phyloP scores from a whole-genome alignment of 345 rosid species.

The Populus simonii region DNA sequence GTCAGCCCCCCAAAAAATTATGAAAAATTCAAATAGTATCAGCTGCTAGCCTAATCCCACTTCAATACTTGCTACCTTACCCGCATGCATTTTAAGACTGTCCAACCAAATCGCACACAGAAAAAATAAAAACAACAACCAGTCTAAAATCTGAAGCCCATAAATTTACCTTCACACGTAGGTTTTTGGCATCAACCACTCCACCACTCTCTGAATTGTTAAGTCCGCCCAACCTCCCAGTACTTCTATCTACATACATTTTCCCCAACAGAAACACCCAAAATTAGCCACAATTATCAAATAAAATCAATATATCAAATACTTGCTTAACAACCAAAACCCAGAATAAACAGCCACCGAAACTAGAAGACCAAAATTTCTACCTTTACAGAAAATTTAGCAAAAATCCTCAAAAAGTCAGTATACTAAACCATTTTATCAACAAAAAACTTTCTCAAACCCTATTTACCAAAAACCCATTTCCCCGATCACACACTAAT shows the following conservation, averaged over 20 bases:
- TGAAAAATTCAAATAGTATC: neutral
- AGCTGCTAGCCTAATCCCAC: neutral
- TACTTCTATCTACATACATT: slow-evolving; percentile 52
- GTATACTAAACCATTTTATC: slow-evolving; percentile 8
- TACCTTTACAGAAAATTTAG: neutral
- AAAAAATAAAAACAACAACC: neutral
- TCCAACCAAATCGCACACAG: neutral
- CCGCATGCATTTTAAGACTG: neutral
- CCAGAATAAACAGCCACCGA: neutral
- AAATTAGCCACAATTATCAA: neutral
- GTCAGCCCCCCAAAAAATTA: neutral
- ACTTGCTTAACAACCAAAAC: neutral
- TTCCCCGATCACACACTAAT: neutral
- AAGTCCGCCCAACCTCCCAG: slow-evolving; percentile 60
- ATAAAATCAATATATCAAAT: neutral
- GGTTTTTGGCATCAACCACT: slow-evolving; percentile 58
- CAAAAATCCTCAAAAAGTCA: slow-evolving; percentile 19
- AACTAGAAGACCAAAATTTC: neutral
- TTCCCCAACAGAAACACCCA: neutral
- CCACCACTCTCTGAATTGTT: slow-evolving; percentile 47
- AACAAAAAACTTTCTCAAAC: slow-evolving; percentile 5
- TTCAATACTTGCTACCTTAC: neutral
- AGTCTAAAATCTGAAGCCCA: neutral
- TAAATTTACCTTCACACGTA: slow-evolving; percentile 74
- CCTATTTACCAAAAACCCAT: neutral